Conservation (phyloP, 805 yeast species). For the Zygoascus tannicola region DNA sequence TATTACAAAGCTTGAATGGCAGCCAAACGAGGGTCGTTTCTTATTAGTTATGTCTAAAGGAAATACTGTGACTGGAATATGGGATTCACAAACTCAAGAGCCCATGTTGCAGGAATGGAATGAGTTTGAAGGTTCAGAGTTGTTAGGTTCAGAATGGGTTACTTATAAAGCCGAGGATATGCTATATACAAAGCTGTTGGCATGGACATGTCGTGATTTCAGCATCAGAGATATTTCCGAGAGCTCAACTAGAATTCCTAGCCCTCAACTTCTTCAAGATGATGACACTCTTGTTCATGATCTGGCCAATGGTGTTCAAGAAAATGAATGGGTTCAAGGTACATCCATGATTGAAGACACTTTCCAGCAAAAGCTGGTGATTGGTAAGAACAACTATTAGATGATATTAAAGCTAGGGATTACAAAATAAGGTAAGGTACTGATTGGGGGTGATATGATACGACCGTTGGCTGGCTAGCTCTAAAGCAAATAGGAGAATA, state of each 20-base stretch:
- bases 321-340: conserved; percentile 15
- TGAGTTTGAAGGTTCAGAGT: not conserved
- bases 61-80: conserved; percentile 6
- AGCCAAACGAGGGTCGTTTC: not conserved
- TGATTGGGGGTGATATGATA: too few species aligned
- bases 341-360: conserved; percentile 14
- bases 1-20: conserved; percentile 2
- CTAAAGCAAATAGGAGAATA: too few species aligned
- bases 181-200: not conserved
- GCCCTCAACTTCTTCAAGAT: conserved; percentile 15
- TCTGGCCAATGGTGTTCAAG: conserved; percentile 15
- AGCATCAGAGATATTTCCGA: not conserved
- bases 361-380: conserved; percentile 1
- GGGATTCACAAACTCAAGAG: conserved; percentile 7
- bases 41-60: conserved; percentile 8
- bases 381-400: too few species aligned
- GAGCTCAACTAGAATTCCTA: not conserved
- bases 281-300: conserved; percentile 17
- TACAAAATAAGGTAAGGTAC: too few species aligned
- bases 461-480: too few species aligned
- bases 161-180: not conserved
- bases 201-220: conserved; percentile 5
- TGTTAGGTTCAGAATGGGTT: conserved; percentile 4
- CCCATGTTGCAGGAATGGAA: conserved; percentile 2
- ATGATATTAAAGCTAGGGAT: too few species aligned